These are phyloP conservation scores for Solanum microdontum DNA, from an alignment of 257 asterid species.

Conservation along the genomic window DNA sequence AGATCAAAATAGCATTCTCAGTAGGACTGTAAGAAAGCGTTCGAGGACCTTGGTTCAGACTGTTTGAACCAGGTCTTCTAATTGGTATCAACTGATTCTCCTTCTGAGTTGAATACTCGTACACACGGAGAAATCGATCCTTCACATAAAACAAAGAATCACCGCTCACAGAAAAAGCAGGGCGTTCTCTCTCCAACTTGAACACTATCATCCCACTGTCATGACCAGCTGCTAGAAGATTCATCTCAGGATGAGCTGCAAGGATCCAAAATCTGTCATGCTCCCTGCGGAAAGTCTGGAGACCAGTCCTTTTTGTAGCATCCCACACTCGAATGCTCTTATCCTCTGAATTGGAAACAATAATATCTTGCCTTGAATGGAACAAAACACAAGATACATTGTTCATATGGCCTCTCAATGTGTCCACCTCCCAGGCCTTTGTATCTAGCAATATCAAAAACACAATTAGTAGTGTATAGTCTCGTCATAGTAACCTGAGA, in stretches of 20 bases:
- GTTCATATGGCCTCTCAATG: slow-evolving; percentile 96
- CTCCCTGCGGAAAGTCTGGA: slow-evolving; percentile 97
- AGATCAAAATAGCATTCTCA: slow-evolving; percentile 78
- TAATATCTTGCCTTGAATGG: slow-evolving; percentile 85
- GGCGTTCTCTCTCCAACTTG: slow-evolving; percentile 95
- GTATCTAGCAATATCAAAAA: slow-evolving; percentile 46
- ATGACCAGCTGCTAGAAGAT: slow-evolving; percentile 97
- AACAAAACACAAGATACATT: slow-evolving; percentile 87
- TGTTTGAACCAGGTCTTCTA: slow-evolving; percentile 80
- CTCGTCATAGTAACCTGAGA: background rate
- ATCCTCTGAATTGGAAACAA: slow-evolving; percentile 95
- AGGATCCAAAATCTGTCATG: slow-evolving; percentile 98
- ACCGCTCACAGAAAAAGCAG: slow-evolving; percentile 75
- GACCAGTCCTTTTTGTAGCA: slow-evolving; percentile 93
- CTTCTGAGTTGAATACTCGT: slow-evolving; percentile 78
- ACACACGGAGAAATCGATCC: slow-evolving; percentile 76
- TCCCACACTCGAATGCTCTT: slow-evolving; percentile 98
- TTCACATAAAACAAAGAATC: slow-evolving; percentile 77
- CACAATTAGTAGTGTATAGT: background rate
- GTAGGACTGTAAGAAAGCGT: slow-evolving; percentile 90
- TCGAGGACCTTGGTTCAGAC: slow-evolving; percentile 80
- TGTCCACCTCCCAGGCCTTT: slow-evolving; percentile 99
- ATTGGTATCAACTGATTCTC: slow-evolving; percentile 83
- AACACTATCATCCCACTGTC: slow-evolving; percentile 98
- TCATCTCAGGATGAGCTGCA: slow-evolving; percentile 94